A percentile compares a stretch with the other conserved stretches of the same genome.
phyloP scores from a whole-genome alignment of 2,329 filamentous ascomycete genomes.

The Curvularia verruculosa region DNA sequence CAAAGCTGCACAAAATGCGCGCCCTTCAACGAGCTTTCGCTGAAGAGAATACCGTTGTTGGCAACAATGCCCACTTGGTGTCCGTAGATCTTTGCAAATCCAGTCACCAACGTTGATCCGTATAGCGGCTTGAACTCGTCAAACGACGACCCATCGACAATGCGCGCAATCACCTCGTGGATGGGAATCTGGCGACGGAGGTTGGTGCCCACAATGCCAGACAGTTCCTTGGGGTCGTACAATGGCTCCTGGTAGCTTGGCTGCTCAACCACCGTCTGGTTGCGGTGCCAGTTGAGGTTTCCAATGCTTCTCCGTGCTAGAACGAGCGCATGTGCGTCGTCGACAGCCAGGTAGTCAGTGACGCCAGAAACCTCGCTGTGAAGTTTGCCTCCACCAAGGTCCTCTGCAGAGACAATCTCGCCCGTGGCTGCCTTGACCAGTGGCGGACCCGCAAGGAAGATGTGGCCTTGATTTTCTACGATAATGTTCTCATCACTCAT shows the following conservation, averaged over 20 bases:
- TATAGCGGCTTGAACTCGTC: slow-evolving; percentile 94
- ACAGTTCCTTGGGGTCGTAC: slow-evolving; percentile 78
- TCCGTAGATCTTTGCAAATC: slow-evolving; percentile 88
- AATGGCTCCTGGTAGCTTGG: slow-evolving; percentile 73
- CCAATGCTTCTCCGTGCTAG: slow-evolving; percentile 82
- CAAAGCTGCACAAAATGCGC: slow-evolving; percentile 98
- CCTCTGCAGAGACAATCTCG: slow-evolving; percentile 87
- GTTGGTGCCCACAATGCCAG: slow-evolving; percentile 89
- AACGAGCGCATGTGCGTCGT: slow-evolving; percentile 89
- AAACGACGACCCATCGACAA: slow-evolving; percentile 90
- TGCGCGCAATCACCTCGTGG: slow-evolving; percentile 88
- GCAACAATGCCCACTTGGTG: slow-evolving; percentile 91
- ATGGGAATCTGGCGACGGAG: slow-evolving; percentile 83
- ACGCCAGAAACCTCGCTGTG: slow-evolving; percentile 92
- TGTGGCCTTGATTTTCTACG: slow-evolving; percentile 92
- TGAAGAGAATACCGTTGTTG: slow-evolving; percentile 95
- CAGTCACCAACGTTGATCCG: slow-evolving; percentile 83
- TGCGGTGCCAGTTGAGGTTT: slow-evolving; percentile 85
- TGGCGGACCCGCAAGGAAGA: slow-evolving; percentile 93
- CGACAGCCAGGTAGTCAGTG: slow-evolving; percentile 91
- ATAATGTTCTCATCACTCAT: slow-evolving; percentile 99
- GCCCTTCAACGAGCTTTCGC: slow-evolving; percentile 85
- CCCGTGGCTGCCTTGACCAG: slow-evolving; percentile 96
- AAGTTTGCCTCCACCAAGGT: slow-evolving; percentile 86
- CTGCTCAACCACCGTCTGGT: slow-evolving; percentile 41